Percentiles rank a stretch among this genome's conserved stretches.
These are phyloP conservation scores for Amesomyces nigricolor DNA, from an alignment of 2,329 filamentous ascomycete genomes.

Conservation along the genomic window DNA sequence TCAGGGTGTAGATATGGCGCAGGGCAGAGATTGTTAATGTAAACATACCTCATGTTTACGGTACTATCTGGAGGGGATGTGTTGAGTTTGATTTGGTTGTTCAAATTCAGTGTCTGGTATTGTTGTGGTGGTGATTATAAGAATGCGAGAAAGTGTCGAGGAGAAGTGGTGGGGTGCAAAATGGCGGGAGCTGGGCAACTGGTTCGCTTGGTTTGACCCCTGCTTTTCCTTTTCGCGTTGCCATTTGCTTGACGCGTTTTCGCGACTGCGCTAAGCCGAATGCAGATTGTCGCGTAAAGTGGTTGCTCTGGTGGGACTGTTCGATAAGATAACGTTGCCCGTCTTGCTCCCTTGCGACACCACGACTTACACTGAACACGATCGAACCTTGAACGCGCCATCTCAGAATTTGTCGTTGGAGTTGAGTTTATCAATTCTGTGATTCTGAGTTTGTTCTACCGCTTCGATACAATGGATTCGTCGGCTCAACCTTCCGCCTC, in stretches of 20 bases:
- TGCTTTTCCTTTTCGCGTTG: slow-evolving; percentile 21
- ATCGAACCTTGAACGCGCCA: no score
- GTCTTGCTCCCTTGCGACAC: no score
- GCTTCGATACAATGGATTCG: slow-evolving; percentile 33
- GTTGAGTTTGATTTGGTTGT: neutral
- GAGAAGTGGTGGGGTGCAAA: slow-evolving; percentile 16
- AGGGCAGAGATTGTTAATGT: neutral
- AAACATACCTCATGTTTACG: slow-evolving; percentile 28
- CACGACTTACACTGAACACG: neutral
- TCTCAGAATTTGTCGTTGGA: neutral
- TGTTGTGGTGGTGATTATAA: slow-evolving; percentile 8
- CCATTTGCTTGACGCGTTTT: slow-evolving; percentile 18
- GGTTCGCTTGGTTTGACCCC: neutral
- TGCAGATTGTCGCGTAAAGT: slow-evolving; percentile 26
- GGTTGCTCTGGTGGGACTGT: slow-evolving; percentile 21
- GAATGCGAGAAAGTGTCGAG: slow-evolving; percentile 2
- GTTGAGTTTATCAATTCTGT: neutral
- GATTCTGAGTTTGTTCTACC: neutral
- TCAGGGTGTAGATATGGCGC: neutral
- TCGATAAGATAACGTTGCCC: slow-evolving; percentile 7
- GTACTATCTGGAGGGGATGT: neutral
- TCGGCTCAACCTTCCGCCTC: slow-evolving; percentile 22
- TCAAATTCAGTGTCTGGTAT: neutral
- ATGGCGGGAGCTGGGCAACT: slow-evolving; percentile 17
- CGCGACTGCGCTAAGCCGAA: slow-evolving; percentile 24